Evolutionary conservation across 192 early-diverging fungal species (phyloP), one percentile per base, ranked within the genome.

Genomic region (Dimargaris cristalligena): DNA sequence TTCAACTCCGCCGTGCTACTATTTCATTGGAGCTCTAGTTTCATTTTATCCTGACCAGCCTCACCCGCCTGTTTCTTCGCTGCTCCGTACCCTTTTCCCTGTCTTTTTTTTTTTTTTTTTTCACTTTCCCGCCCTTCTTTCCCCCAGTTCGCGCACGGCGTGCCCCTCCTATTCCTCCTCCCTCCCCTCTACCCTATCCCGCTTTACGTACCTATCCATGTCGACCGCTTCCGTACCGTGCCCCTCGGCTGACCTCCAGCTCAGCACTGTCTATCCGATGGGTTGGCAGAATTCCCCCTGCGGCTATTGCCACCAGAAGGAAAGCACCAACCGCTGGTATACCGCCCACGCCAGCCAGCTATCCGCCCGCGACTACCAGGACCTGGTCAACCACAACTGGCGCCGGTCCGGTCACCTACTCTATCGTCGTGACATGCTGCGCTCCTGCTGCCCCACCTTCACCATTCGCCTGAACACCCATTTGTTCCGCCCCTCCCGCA

Each of bases 341-440:
- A 28, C 31, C 34, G 25, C 34, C 16, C 33, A 34, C 25, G 41
- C 44, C 31, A 14, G 32, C 44, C 18, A 34, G 3, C 26, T 61
- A n/a, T 34, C 47, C 60, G 23, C 33, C 22, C 22, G 25, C 41
- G 69, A 69, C 61, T 76, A 76, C 67, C 69, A 73, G 65, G 52
- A 28, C 25, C 49, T 73, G 25, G 61, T 76, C 22, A 65, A 73
- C 58, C 71, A 69, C 23, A 71, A 71, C 14, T 76, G 74, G 74
- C 66, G 74, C 26, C 58, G 74, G 14, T 73, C 69, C 4, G 74
- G 74, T 11, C 9, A 35, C 23, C 32, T 35, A 3, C 34, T 62
- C 18, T 57, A 57, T 29, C 47, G 51, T 20, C 44, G 44, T 0
- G 35, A 56, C 55, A 38, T 32, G 48, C 16, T 28, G 22, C 20